A percentile compares a stretch with the other conserved stretches of the same genome.
phyloP scores from a whole-genome alignment of 257 asterid species.

The Solanum piurae region DNA sequence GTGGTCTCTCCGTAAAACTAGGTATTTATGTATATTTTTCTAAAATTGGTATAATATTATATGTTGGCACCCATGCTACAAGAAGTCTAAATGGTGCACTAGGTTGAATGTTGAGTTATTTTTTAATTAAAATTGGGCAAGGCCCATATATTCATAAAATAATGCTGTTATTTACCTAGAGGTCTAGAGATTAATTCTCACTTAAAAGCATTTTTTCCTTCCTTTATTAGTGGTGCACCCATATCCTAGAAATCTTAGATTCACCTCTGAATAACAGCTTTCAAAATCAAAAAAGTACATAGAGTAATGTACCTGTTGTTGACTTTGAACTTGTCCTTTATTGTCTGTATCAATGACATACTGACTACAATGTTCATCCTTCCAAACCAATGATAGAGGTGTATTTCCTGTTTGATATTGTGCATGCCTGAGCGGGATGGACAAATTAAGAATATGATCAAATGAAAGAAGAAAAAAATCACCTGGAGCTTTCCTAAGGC shows the following conservation, averaged over 20 bases:
- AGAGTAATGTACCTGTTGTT: conserved; percentile 57
- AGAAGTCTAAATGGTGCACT: not conserved
- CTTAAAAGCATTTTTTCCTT: not conserved
- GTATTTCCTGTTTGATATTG: conserved; percentile 92
- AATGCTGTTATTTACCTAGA: not conserved
- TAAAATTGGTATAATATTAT: not conserved
- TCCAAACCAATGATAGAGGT: conserved; percentile 85
- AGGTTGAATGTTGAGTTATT: not conserved
- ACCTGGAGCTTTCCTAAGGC: not conserved
- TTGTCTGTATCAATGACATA: conserved; percentile 87
- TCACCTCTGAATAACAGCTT: not conserved
- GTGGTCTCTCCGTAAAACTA: too few relatives aligned
- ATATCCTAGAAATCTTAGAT: not conserved
- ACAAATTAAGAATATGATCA: not conserved
- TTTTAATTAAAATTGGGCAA: not conserved
- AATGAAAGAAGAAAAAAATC: not conserved
- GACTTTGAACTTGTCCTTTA: conserved; percentile 70
- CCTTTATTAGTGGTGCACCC: not conserved
- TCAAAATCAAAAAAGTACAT: not conserved
- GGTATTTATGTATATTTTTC: too few relatives aligned
- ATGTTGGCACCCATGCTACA: not conserved
- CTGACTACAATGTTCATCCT: conserved; percentile 79
- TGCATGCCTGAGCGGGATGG: conserved; percentile 52
- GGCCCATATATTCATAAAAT: not conserved
- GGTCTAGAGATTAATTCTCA: not conserved